Base-by-base conservation (phyloP, 768 basidiomycete genomes). In the Suillus weaverae region DNA sequence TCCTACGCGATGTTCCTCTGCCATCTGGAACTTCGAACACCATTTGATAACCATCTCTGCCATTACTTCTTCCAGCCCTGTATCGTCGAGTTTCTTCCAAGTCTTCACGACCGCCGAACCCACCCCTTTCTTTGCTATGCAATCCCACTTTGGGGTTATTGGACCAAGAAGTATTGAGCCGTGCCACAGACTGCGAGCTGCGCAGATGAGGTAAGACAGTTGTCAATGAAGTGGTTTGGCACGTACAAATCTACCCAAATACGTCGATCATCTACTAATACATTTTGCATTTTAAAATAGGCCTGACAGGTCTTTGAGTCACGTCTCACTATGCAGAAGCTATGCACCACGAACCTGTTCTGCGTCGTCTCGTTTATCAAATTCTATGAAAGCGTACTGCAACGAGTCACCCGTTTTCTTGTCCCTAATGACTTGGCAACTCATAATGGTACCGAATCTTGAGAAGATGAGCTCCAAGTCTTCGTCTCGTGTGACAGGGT, bases 211-310 rank as follows among this genome's bases (percentile, higher is more conserved):
- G 18, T 55, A 57, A 30, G 5, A 62, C 57, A 61, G 36, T 54
- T 11, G 39, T 36, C 39, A 56, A 61, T 62, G 55, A 51, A 43
- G n/a, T 41, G 10, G 39, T 39, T 59, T 59, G 18, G 57, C 57
- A 83, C 91, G 66, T 70, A 96, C 91, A 99, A 99, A 78, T 99
- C 97, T 67, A 99, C 97, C 94, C 97, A 99, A 71, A 99, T 99
- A 14, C 97, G 87, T 16, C 95, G 86, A 77, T 99, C 97, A 73
- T 99, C 97, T 14, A 99, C 92, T 13, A 99, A 81, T 0, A 99
- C 97, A 71, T 99, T 99, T 75, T 99, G 97, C 97, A 99, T 99
- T 77, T 99, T 99, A 81, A 99, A 96, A 77, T 99, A 99, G 10
- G 94, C 97, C 91, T 95, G 4, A 59, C 43, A 39, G 30, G 53